Conservation (phyloP, 495 filamentous ascomycete species). For the Cudoniella acicularis region DNA sequence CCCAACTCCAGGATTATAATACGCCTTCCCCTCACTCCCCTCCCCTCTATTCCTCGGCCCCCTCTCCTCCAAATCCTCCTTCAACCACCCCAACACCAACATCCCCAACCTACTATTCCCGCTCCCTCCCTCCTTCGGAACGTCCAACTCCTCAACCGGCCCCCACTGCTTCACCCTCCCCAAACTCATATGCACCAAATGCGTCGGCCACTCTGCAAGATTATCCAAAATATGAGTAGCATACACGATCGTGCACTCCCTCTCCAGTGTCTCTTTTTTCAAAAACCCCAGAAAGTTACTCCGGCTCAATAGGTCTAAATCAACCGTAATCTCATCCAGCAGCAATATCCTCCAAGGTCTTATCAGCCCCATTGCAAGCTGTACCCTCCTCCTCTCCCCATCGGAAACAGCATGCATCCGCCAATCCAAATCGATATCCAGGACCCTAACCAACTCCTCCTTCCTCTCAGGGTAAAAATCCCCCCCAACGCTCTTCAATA, state of each 20-base stretch:
- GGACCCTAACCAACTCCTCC: slow-evolving; percentile 79
- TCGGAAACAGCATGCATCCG: slow-evolving; percentile 93
- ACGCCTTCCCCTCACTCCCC: slow-evolving; percentile 65
- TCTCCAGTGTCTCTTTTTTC: slow-evolving; percentile 75
- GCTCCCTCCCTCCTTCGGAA: slow-evolving; percentile 32
- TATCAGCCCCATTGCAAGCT: slow-evolving; percentile 92
- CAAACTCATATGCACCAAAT: slow-evolving; percentile 90
- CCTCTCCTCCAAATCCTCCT: slow-evolving; percentile 73
- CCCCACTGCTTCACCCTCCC: slow-evolving; percentile 86
- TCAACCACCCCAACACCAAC: slow-evolving; percentile 83
- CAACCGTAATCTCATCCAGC: slow-evolving; percentile 96
- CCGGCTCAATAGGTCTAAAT: slow-evolving; percentile 82
- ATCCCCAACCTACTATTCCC: slow-evolving; percentile 76
- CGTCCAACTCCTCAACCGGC: slow-evolving; percentile 45
- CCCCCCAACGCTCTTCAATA: slow-evolving; percentile 82
- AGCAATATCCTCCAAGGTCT: slow-evolving; percentile 90
- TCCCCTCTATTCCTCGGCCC: slow-evolving; percentile 66
- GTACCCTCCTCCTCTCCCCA: slow-evolving; percentile 85
- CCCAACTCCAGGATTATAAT: slow-evolving; percentile 65
- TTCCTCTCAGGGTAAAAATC: slow-evolving; percentile 74
- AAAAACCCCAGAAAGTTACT: slow-evolving; percentile 84
- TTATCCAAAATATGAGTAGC: slow-evolving; percentile 97
- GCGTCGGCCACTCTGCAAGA: slow-evolving; percentile 85
- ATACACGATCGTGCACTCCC: slow-evolving; percentile 90
- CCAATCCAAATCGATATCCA: slow-evolving; percentile 91